Percentiles rank a stretch among this genome's conserved stretches.
These are phyloP conservation scores for Rubia yunnanensis DNA, from an alignment of 257 asterid species.

Conservation along the genomic window DNA sequence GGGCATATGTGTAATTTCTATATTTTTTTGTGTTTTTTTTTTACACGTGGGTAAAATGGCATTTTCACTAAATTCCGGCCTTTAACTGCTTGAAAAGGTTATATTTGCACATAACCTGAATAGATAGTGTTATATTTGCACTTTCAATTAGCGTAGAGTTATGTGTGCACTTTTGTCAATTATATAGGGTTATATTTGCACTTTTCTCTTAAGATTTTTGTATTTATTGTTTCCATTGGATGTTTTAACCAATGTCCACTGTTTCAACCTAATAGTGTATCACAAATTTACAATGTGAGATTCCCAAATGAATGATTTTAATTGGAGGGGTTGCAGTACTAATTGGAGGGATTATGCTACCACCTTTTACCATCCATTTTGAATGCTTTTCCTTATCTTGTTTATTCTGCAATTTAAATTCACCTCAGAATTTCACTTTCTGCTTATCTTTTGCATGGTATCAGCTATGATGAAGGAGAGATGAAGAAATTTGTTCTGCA, in stretches of 20 bases:
- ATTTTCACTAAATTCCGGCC: no score
- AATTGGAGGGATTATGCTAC: background rate
- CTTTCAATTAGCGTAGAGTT: no score
- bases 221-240: background rate
- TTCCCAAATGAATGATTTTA: no score
- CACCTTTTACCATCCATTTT: background rate
- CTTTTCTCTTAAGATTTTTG: background rate
- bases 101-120: no score
- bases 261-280: background rate
- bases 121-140: no score
- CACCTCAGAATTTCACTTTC: background rate
- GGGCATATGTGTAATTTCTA: no score
- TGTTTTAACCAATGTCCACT: background rate
- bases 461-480: constrained; percentile 68
- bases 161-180: no score
- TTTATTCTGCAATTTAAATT: background rate
- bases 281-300: background rate
- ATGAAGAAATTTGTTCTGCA: constrained; percentile 74
- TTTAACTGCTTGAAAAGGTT: no score
- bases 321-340: no score
- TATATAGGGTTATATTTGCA: no score
- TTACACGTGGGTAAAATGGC: no score
- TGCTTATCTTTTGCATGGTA: constrained; percentile 6
- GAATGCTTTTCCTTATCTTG: background rate
- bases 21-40: no score